These are phyloP conservation scores for Stenocarpella maydis DNA, from an alignment of 2,329 filamentous ascomycete genomes.

Conservation along the genomic window DNA sequence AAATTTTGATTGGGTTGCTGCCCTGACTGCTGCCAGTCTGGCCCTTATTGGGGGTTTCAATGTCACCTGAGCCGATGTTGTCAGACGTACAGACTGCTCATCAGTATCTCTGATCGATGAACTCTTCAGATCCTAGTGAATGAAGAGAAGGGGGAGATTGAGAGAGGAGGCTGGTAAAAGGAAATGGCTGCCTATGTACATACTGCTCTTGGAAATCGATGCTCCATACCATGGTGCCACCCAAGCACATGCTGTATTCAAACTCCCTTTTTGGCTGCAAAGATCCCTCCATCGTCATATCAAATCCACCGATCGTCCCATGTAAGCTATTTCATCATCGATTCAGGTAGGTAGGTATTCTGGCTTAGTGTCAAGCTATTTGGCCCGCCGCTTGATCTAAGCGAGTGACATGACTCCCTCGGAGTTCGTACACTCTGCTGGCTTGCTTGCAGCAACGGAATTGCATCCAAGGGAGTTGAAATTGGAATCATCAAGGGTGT, in stretches of 20 bases:
- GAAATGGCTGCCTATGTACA: no score
- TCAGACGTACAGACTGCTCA: not conserved
- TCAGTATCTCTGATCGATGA: not conserved
- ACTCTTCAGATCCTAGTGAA: no score
- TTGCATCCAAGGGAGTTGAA: slow-evolving; percentile 42
- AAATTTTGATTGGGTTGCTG: no score
- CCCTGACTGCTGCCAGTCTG: not conserved
- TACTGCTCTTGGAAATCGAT: slow-evolving; percentile 33
- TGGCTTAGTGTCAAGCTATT: not conserved
- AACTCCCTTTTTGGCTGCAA: slow-evolving; percentile 41
- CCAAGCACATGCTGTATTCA: slow-evolving; percentile 43
- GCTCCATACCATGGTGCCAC: slow-evolving; percentile 46
- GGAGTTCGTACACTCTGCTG: slow-evolving; percentile 42
- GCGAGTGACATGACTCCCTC: slow-evolving; percentile 43
- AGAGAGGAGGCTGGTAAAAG: not conserved
- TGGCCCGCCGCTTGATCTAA: slow-evolving; percentile 45
- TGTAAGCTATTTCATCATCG: slow-evolving; percentile 42
- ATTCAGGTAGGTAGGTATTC: not conserved
- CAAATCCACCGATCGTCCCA: slow-evolving; percentile 42
- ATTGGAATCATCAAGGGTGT: slow-evolving; percentile 44
- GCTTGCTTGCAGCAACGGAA: slow-evolving; percentile 40
- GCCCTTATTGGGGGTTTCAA: not conserved
- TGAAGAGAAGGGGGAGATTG: no score
- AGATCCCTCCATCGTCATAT: slow-evolving; percentile 39
- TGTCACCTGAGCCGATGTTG: not conserved